These are phyloP conservation scores for Perkinsus marinus DNA, from an alignment of 169 alveolate genomes.

Conservation along the genomic window DNA sequence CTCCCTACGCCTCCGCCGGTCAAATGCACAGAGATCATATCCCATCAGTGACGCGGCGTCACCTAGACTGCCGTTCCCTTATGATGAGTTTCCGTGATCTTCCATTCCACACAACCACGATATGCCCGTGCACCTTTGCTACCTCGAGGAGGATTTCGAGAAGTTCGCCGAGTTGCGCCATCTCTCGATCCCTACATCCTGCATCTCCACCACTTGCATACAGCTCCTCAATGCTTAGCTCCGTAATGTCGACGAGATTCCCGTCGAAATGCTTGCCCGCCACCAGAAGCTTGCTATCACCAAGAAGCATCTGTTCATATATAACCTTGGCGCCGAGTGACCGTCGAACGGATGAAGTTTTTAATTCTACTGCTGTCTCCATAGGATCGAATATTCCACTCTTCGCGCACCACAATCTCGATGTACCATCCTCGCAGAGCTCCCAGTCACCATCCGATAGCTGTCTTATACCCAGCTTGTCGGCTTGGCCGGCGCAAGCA, in stretches of 20 bases:
- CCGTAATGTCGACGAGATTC: not conserved
- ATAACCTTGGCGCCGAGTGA: not conserved
- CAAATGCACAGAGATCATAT: too few relatives aligned
- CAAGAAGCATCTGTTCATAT: not conserved
- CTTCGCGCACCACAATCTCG: not conserved
- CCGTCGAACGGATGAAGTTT: not conserved
- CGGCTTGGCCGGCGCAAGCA: not conserved
- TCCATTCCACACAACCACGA: not conserved
- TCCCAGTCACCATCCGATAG: not conserved
- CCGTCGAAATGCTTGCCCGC: too few relatives aligned
- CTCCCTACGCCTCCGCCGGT: too few relatives aligned
- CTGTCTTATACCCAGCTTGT: not conserved
- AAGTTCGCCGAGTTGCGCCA: not conserved
- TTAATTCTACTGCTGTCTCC: not conserved
- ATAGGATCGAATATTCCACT: not conserved
- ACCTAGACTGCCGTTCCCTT: not conserved
- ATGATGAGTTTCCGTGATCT: not conserved
- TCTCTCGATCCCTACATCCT: not conserved
- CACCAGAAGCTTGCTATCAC: not conserved
- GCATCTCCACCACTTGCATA: not conserved
- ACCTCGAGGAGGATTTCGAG: not conserved
- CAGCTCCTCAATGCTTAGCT: not conserved
- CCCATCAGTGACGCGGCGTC: too few relatives aligned
- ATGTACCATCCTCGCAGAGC: not conserved
- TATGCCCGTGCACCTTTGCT: not conserved